A percentile compares a stretch with the other conserved stretches of the same genome.
phyloP scores from a whole-genome alignment of 768 basidiomycete genomes.

The Mycena kentingensis region DNA sequence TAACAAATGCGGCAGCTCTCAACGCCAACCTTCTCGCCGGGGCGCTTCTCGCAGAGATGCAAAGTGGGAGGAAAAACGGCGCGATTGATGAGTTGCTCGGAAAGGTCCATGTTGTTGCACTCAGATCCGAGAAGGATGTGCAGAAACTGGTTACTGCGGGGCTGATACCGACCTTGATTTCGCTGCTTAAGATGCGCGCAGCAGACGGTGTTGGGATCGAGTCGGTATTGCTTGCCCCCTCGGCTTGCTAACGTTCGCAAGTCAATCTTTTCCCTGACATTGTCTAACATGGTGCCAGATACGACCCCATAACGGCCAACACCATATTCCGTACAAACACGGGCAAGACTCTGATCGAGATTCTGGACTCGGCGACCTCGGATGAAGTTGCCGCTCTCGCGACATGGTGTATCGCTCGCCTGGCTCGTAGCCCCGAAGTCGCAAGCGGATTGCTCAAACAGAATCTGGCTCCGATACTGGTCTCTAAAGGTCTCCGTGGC shows the following conservation, averaged over 20 bases:
- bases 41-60: conserved; percentile 28
- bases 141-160: conserved; percentile 32
- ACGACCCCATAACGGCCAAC: conserved; percentile 30
- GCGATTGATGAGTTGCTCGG: conserved; percentile 26
- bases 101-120: conserved; percentile 24
- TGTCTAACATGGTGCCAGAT: too few relatives aligned
- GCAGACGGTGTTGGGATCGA: conserved; percentile 27
- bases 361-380: conserved; percentile 24
- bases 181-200: conserved; percentile 28
- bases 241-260: conserved; percentile 29
- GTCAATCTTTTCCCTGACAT: too few relatives aligned
- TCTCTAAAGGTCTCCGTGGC: conserved; percentile 25
- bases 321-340: conserved; percentile 30
- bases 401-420: conserved; percentile 29
- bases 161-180: conserved; percentile 25
- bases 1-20: conserved; percentile 4
- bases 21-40: conserved; percentile 28
- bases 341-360: conserved; percentile 24
- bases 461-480: conserved; percentile 19
- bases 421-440: conserved; percentile 26
- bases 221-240: conserved; percentile 25
- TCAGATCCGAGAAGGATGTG: conserved; percentile 27
- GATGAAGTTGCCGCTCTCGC: conserved; percentile 26
- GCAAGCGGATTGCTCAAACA: conserved; percentile 28
- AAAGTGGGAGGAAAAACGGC: conserved; percentile 23